These are phyloP conservation scores for Aspergillus indologenus DNA, from an alignment of 495 filamentous ascomycete genomes.

Conservation along the genomic window DNA sequence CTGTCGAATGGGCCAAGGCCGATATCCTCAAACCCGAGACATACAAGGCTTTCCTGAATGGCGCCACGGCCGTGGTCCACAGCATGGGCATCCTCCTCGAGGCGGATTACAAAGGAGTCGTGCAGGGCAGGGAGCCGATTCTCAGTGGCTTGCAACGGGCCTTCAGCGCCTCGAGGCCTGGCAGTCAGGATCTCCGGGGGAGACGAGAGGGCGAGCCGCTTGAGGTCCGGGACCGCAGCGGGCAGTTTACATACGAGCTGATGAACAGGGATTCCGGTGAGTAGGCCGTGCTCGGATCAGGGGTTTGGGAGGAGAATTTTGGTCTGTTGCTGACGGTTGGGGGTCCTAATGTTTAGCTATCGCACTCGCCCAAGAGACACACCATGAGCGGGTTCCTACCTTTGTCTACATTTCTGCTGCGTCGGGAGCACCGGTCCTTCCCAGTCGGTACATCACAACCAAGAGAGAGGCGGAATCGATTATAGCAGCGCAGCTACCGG, in stretches of 20 bases:
- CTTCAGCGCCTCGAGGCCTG: conserved; percentile 64
- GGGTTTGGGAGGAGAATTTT: background rate
- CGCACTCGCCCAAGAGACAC: conserved; percentile 78
- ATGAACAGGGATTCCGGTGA: conserved; percentile 89
- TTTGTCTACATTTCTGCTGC: conserved; percentile 90
- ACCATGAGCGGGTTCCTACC: conserved; percentile 55
- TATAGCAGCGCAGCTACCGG: conserved; percentile 67
- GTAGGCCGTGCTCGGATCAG: conserved; percentile 13
- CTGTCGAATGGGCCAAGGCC: conserved; percentile 80
- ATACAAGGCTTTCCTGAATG: conserved; percentile 68
- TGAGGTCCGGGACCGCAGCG: conserved; percentile 59
- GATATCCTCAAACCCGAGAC: conserved; percentile 79
- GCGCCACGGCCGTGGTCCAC: conserved; percentile 83
- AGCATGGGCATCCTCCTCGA: conserved; percentile 95
- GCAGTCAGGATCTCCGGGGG: conserved; percentile 65
- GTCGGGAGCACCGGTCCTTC: conserved; percentile 77
- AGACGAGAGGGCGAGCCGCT: conserved; percentile 55
- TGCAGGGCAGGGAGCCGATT: conserved; percentile 75
- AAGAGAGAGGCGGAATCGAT: conserved; percentile 86
- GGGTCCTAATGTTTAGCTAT: conserved; percentile 45
- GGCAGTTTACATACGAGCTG: conserved; percentile 90
- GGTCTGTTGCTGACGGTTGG: background rate
- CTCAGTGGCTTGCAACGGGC: conserved; percentile 70
- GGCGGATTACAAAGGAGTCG: conserved; percentile 93
- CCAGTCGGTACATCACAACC: conserved; percentile 80